Conservation (phyloP, 768 basidiomycete genomes). For the Lactarius hengduanensis region DNA sequence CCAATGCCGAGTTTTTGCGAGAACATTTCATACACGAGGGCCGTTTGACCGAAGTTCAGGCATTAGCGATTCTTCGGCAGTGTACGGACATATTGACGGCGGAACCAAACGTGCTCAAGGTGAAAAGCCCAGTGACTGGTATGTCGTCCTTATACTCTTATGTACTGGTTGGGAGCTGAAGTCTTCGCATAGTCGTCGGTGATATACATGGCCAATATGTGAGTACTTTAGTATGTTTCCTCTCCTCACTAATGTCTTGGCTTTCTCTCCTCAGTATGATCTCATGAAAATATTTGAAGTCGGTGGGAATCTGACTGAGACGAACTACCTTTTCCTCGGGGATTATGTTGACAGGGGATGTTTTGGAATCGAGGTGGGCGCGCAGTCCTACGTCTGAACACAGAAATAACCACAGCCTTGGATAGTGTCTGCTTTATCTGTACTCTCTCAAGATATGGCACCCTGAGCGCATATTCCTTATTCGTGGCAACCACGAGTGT, state of each 20-base stretch:
- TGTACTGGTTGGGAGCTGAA: background rate
- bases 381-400: background rate
- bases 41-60: constrained; percentile 75
- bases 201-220: constrained; percentile 98
- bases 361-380: constrained; percentile 68
- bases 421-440: constrained; percentile 54
- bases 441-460: constrained; percentile 65
- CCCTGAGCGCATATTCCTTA: constrained; percentile 57
- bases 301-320: constrained; percentile 77
- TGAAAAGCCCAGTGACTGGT: constrained; percentile 90
- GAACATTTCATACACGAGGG: constrained; percentile 88
- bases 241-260: background rate
- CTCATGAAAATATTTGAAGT: constrained; percentile 97
- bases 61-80: constrained; percentile 70
- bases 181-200: constrained; percentile 68
- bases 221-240: constrained; percentile 26
- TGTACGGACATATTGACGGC: constrained; percentile 60
- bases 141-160: constrained; percentile 34
- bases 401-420: background rate
- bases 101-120: constrained; percentile 82
- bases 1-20: constrained; percentile 76
- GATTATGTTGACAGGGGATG: constrained; percentile 96
- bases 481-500: constrained; percentile 67
- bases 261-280: constrained; percentile 64
- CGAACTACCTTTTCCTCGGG: constrained; percentile 86